Percentiles rank a stretch among this genome's conserved stretches.
phyloP scores from a whole-genome alignment of 805 yeast species.

The Sugiyamaella chiloensis region DNA sequence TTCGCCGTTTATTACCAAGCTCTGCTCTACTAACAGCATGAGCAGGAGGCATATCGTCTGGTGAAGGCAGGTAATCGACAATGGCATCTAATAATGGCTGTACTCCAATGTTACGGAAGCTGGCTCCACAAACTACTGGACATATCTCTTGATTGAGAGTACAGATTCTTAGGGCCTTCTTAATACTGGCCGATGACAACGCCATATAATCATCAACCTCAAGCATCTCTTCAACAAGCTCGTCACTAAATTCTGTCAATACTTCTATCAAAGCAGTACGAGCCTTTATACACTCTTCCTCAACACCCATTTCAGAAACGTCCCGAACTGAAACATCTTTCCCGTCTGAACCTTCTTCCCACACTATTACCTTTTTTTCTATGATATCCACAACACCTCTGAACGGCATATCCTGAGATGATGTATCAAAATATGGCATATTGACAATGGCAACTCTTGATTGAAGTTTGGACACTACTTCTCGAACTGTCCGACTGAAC shows the following conservation, averaged over 20 bases:
- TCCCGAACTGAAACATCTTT: constrained; percentile 48
- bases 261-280: constrained; percentile 81
- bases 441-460: constrained; percentile 75
- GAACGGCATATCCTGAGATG: constrained; percentile 43
- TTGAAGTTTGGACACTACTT: constrained; percentile 68
- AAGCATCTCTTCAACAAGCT: constrained; percentile 69
- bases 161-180: constrained; percentile 57
- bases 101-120: constrained; percentile 89
- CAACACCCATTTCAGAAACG: constrained; percentile 28
- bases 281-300: constrained; percentile 47
- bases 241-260: constrained; percentile 77
- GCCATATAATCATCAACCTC: constrained; percentile 64
- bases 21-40: constrained; percentile 36
- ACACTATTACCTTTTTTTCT: constrained; percentile 52
- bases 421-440: constrained; percentile 64
- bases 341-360: constrained; percentile 46
- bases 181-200: constrained; percentile 55
- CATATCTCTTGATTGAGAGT: constrained; percentile 57
- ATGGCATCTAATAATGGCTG: constrained; percentile 90
- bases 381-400: constrained; percentile 75
- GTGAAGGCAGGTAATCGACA: constrained; percentile 75
- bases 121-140: constrained; percentile 91
- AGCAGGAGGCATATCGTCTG: constrained; percentile 60
- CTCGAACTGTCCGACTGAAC: constrained; percentile 82
- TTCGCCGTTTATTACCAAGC: constrained; percentile 22